phyloP scores from a whole-genome alignment of 1,284 basidiomycete species.

The Earliella scabrosa region DNA sequence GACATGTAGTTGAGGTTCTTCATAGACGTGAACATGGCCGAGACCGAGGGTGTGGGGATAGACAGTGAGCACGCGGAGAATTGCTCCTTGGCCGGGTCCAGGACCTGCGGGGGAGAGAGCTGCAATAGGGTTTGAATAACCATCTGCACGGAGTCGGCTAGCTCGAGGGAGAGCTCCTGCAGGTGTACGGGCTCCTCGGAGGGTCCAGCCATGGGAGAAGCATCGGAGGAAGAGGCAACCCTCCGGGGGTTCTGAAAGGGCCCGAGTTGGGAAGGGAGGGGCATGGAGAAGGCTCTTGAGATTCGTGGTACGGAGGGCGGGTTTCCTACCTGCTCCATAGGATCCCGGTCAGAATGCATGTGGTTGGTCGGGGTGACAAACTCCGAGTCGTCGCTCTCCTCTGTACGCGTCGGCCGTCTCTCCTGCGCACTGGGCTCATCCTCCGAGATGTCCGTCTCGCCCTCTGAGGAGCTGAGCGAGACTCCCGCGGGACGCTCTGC shows the following conservation, averaged over 20 bases:
- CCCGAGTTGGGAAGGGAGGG: slow-evolving; percentile 69
- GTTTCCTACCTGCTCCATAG: slow-evolving; percentile 35
- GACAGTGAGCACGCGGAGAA: slow-evolving; percentile 86
- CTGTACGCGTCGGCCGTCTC: slow-evolving; percentile 31
- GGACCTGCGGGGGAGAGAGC: slow-evolving; percentile 84
- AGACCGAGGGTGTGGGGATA: slow-evolving; percentile 83
- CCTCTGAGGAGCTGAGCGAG: slow-evolving; percentile 50
- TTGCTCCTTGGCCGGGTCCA: slow-evolving; percentile 91
- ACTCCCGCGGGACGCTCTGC: slow-evolving; percentile 38
- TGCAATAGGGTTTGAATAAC: slow-evolving; percentile 89
- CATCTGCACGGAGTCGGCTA: slow-evolving; percentile 87
- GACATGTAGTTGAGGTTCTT: slow-evolving; percentile 91
- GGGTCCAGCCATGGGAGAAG: slow-evolving; percentile 23
- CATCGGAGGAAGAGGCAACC: slow-evolving; percentile 18
- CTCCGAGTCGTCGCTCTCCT: slow-evolving; percentile 35
- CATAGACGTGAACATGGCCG: slow-evolving; percentile 88
- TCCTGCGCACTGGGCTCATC: slow-evolving; percentile 36
- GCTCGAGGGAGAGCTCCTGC: slow-evolving; percentile 74
- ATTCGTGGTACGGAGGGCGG: slow-evolving; percentile 49
- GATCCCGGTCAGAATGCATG: slow-evolving; percentile 38
- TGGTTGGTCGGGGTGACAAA: slow-evolving; percentile 41
- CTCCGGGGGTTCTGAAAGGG: slow-evolving; percentile 69
- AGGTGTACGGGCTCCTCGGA: slow-evolving; percentile 47
- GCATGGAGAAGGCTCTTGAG: slow-evolving; percentile 74
- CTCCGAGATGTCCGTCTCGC: slow-evolving; percentile 53